These are phyloP conservation scores for Ocimum tenuiflorum DNA, from an alignment of 257 asterid species.

Conservation along the genomic window DNA sequence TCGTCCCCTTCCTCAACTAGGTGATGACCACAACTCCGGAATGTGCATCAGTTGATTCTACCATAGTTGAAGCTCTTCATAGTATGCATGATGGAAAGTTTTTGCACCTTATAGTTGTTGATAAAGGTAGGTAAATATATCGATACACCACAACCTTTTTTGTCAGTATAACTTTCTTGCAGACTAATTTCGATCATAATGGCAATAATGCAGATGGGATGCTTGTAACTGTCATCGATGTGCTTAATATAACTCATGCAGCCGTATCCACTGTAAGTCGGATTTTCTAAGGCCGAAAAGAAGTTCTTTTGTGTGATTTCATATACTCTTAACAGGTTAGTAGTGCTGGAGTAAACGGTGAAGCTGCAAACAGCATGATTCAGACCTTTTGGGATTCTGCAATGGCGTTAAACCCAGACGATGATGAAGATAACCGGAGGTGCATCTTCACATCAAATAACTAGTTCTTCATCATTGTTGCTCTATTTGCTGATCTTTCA, in stretches of 20 bases:
- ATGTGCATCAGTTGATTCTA: slow-evolving; percentile 77
- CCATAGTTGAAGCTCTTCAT: slow-evolving; percentile 94
- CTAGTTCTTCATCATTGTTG: background rate
- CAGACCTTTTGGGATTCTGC: slow-evolving; percentile 98
- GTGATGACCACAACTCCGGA: slow-evolving; percentile 96
- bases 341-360: slow-evolving; percentile 55
- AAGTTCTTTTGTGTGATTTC: background rate
- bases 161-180: background rate
- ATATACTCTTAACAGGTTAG: slow-evolving; percentile 55
- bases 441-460: background rate
- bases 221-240: slow-evolving; percentile 80
- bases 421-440: slow-evolving; percentile 83
- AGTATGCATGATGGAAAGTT: slow-evolving; percentile 91
- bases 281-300: background rate
- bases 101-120: slow-evolving; percentile 85
- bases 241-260: slow-evolving; percentile 89
- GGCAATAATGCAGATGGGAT: slow-evolving; percentile 53
- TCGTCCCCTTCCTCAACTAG: slow-evolving; percentile 19
- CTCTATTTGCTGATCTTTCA: background rate
- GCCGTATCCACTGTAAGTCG: slow-evolving; percentile 80
- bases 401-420: slow-evolving; percentile 69
- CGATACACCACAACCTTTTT: background rate
- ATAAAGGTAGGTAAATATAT: slow-evolving; percentile 48
- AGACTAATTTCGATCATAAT: background rate
- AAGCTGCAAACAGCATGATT: slow-evolving; percentile 73